phyloP scores from a whole-genome alignment of 1,139 yeast species.

The Hanseniaspora uvarum region DNA sequence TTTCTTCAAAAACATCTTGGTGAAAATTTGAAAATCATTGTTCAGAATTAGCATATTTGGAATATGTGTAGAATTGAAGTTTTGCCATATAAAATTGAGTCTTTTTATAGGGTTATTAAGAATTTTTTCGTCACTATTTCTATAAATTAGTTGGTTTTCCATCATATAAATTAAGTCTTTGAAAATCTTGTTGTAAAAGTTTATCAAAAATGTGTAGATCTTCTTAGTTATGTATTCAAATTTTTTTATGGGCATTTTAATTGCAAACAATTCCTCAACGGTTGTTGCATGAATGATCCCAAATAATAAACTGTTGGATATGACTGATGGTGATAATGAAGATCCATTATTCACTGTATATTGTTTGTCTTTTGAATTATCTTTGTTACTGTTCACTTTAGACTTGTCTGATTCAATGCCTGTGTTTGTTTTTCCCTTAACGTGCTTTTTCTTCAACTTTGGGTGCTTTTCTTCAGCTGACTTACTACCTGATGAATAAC shows the following conservation, averaged over 20 bases:
- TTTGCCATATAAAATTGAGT: conserved; percentile 43
- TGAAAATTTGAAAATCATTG: conserved; percentile 42
- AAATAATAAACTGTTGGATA: not conserved
- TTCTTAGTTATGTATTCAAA: conserved; percentile 8
- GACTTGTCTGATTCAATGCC: not conserved
- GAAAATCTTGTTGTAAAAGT: conserved; percentile 10
- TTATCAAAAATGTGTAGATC: conserved; percentile 1
- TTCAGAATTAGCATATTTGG: conserved; percentile 52
- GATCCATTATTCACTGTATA: conserved; percentile 1
- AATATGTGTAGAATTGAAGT: conserved; percentile 43
- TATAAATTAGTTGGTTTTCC: conserved; percentile 34
- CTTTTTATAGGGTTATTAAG: conserved; percentile 31
- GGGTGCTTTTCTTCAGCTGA: not conserved
- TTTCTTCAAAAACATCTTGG: conserved; percentile 21
- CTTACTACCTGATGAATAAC: not conserved
- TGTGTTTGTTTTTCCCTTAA: not conserved
- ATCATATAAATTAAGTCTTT: conserved; percentile 31
- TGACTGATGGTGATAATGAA: not conserved
- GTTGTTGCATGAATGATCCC: not conserved
- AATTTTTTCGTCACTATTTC: conserved; percentile 27
- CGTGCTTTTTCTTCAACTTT: not conserved
- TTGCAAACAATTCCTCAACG: not conserved
- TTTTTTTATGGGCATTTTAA: not conserved
- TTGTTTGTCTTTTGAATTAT: not conserved
- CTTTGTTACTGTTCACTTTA: not conserved